These are phyloP conservation scores for Aspergillus flavus DNA, from an alignment of 2,329 filamentous ascomycete species.

Conservation along the genomic window DNA sequence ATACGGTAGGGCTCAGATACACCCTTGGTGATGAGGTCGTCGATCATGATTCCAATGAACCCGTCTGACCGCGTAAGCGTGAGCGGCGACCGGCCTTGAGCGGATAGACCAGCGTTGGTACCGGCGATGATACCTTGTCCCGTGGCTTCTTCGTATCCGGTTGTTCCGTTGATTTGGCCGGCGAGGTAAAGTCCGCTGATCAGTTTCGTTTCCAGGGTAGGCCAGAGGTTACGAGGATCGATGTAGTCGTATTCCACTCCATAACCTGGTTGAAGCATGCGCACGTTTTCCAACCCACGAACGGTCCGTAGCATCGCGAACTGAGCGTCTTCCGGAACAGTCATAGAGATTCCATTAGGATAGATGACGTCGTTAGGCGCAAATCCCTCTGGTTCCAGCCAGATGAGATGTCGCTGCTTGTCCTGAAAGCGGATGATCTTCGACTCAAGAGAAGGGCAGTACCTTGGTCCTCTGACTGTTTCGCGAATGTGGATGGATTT, in stretches of 20 bases:
- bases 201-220: slow-evolving; percentile 91
- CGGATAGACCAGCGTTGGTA: slow-evolving; percentile 86
- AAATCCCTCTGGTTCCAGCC: slow-evolving; percentile 96
- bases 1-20: slow-evolving; percentile 97
- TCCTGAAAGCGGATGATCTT: slow-evolving; percentile 88
- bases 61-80: slow-evolving; percentile 79
- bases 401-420: slow-evolving; percentile 82
- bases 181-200: slow-evolving; percentile 88
- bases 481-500: slow-evolving; percentile 96
- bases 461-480: slow-evolving; percentile 88
- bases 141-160: slow-evolving; percentile 95
- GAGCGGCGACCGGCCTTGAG: slow-evolving; percentile 66
- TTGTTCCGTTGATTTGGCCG: slow-evolving; percentile 97
- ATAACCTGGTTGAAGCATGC: slow-evolving; percentile 93
- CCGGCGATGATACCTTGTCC: slow-evolving; percentile 91
- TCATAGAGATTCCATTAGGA: slow-evolving; percentile 97
- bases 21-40: slow-evolving; percentile 94
- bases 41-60: slow-evolving; percentile 98
- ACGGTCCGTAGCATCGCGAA: slow-evolving; percentile 83
- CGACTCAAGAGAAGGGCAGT: slow-evolving; percentile 92
- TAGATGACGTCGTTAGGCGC: slow-evolving; percentile 82
- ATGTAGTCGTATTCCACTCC: slow-evolving; percentile 99
- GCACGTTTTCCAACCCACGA: slow-evolving; percentile 81
- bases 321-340: slow-evolving; percentile 85
- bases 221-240: slow-evolving; percentile 82